Evolutionary conservation across 805 yeast genomes (phyloP).

Genomic region (Blastobotrys americana): DNA sequence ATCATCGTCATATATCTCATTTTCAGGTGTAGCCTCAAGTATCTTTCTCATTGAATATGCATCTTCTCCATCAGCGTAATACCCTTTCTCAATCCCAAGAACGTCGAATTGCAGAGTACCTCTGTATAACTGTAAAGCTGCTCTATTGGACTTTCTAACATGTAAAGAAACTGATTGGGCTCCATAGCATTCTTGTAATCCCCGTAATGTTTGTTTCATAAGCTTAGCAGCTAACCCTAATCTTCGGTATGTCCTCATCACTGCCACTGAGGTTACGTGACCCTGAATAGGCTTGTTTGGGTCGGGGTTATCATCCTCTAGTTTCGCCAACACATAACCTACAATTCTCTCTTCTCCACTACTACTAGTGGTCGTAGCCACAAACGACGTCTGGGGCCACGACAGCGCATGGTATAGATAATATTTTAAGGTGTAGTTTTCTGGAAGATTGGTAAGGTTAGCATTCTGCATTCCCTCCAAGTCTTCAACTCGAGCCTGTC

Average conservation of each 20-base stretch:
- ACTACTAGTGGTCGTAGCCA: constrained; percentile 65
- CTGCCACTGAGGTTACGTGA: constrained; percentile 88
- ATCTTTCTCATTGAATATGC: constrained; percentile 89
- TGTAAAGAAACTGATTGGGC: constrained; percentile 85
- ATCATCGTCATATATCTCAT: constrained; percentile 21
- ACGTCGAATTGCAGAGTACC: constrained; percentile 82
- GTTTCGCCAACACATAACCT: constrained; percentile 93
- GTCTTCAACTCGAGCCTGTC: constrained; percentile 81
- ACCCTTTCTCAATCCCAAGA: constrained; percentile 71
- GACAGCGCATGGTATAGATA: constrained; percentile 89
- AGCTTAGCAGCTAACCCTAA: constrained; percentile 90
- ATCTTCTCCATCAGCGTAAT: constrained; percentile 96
- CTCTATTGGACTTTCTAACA: constrained; percentile 87
- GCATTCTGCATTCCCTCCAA: constrained; percentile 95
- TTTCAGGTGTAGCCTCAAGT: constrained; percentile 30
- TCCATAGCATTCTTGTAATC: constrained; percentile 71
- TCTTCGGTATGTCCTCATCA: constrained; percentile 90
- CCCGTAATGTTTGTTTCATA: constrained; percentile 67
- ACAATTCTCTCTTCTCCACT: constrained; percentile 75
- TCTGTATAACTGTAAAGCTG: constrained; percentile 86
- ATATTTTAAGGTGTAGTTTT: constrained; percentile 85
- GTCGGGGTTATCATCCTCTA: constrained; percentile 69
- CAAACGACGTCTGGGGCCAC: constrained; percentile 97
- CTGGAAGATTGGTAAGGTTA: constrained; percentile 68
- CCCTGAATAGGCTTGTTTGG: constrained; percentile 48